These are phyloP conservation scores for Zymoseptoria passerinii DNA, from an alignment of 2,329 filamentous ascomycete genomes.

Conservation along the genomic window DNA sequence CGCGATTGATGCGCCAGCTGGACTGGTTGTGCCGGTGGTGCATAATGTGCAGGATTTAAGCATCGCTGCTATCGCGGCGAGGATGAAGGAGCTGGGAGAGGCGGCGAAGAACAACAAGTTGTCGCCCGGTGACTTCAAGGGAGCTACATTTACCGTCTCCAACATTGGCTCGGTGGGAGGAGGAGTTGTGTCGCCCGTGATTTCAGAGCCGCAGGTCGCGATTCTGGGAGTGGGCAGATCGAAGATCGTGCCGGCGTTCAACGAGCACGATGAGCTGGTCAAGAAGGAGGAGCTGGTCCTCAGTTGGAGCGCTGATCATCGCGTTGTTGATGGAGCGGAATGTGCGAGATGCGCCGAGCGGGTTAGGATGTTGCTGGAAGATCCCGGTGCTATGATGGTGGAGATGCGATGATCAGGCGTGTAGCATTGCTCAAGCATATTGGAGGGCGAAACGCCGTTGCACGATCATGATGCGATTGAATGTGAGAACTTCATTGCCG, in stretches of 20 bases:
- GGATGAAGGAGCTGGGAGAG: slow-evolving; percentile 64
- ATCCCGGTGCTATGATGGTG: slow-evolving; percentile 79
- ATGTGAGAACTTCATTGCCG: neutral
- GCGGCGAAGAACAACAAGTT: slow-evolving; percentile 71
- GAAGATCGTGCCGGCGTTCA: slow-evolving; percentile 72
- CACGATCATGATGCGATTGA: neutral
- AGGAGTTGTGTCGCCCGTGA: slow-evolving; percentile 82
- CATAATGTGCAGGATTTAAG: slow-evolving; percentile 71
- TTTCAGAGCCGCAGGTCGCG: slow-evolving; percentile 82
- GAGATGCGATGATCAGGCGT: slow-evolving; percentile 56
- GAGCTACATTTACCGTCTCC: slow-evolving; percentile 88
- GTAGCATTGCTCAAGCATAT: neutral
- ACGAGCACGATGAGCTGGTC: slow-evolving; percentile 48
- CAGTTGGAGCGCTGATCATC: slow-evolving; percentile 93
- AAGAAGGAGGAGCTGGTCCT: slow-evolving; percentile 78
- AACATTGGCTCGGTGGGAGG: slow-evolving; percentile 96
- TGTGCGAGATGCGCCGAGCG: slow-evolving; percentile 84
- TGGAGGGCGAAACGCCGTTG: neutral
- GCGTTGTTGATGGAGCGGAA: slow-evolving; percentile 88
- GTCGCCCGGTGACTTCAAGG: slow-evolving; percentile 63
- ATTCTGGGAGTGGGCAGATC: slow-evolving; percentile 84
- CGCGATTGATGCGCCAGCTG: slow-evolving; percentile 85
- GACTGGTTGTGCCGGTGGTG: slow-evolving; percentile 85
- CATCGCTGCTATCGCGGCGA: slow-evolving; percentile 67
- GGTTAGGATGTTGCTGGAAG: slow-evolving; percentile 69